Percentiles rank a stretch among this genome's conserved stretches.
These are phyloP conservation scores for Talaromyces sp. DNA, from an alignment of 2,329 filamentous ascomycete species.

Conservation along the genomic window DNA sequence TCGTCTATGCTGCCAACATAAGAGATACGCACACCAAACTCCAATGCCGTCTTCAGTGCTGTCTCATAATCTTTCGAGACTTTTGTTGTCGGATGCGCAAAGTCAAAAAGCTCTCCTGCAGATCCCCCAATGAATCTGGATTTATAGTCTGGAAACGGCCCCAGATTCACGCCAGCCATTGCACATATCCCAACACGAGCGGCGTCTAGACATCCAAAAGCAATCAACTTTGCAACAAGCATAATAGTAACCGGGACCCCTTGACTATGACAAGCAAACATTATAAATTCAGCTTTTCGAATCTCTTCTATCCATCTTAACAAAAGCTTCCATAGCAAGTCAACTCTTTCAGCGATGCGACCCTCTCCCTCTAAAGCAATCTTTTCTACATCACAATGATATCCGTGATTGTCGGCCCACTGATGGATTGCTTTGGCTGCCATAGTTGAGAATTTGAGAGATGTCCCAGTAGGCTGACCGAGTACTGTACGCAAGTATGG, in stretches of 20 bases:
- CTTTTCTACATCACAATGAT: conserved; percentile 80
- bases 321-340: conserved; percentile 89
- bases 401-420: conserved; percentile 74
- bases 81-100: conserved; percentile 74
- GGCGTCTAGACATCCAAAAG: conserved; percentile 76
- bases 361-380: conserved; percentile 94
- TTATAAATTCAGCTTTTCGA: conserved; percentile 78
- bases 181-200: conserved; percentile 81
- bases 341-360: conserved; percentile 81
- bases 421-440: conserved; percentile 77
- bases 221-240: conserved; percentile 86
- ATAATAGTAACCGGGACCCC: conserved; percentile 92
- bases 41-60: conserved; percentile 69
- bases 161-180: conserved; percentile 87
- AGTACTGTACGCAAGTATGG: conserved; percentile 83
- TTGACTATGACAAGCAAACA: conserved; percentile 93
- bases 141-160: conserved; percentile 89
- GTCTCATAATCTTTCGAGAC: conserved; percentile 79
- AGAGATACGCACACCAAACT: conserved; percentile 76
- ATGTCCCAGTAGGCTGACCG: conserved; percentile 92
- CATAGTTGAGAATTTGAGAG: conserved; percentile 85
- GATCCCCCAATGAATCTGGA: conserved; percentile 84
- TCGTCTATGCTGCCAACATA: conserved; percentile 96
- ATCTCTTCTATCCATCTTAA: conserved; percentile 94
- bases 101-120: conserved; percentile 93